Conservation (phyloP, 768 basidiomycete species). For the Mycena capillaripes region DNA sequence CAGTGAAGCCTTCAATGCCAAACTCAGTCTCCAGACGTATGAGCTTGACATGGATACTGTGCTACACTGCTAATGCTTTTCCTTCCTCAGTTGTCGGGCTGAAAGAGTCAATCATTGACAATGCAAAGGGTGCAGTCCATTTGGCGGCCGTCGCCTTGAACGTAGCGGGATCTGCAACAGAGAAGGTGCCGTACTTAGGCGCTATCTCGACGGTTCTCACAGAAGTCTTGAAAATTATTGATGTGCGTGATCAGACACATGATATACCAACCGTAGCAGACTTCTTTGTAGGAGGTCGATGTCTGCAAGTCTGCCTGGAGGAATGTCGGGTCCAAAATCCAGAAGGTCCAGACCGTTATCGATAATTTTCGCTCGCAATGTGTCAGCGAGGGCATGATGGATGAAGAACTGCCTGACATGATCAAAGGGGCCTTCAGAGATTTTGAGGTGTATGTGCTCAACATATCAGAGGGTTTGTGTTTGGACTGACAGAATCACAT, state of each 20-base stretch:
- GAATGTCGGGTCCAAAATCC: neutral
- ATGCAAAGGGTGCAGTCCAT: neutral
- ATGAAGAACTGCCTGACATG: too few species aligned
- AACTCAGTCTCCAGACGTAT: too few species aligned
- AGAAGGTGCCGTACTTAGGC: neutral
- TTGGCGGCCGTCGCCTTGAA: neutral
- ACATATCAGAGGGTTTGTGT: neutral
- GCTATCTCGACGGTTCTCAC: neutral
- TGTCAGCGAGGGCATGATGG: neutral
- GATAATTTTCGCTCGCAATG: neutral
- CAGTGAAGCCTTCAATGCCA: too few species aligned
- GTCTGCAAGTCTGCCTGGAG: constrained; percentile 1
- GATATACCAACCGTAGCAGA: neutral
- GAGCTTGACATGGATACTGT: too few species aligned
- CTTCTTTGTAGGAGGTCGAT: neutral
- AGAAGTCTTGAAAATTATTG: too few species aligned
- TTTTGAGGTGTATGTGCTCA: neutral
- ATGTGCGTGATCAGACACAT: neutral
- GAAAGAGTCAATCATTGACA: too few species aligned
- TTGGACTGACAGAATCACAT: neutral
- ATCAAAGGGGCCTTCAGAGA: constrained; percentile 1
- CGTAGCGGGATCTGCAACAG: neutral
- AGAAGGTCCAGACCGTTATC: neutral
- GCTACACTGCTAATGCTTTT: too few species aligned
- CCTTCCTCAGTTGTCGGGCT: too few species aligned